phyloP scores from a whole-genome alignment of 352 stramenopile genomes.

The Blastocystis hominis region DNA sequence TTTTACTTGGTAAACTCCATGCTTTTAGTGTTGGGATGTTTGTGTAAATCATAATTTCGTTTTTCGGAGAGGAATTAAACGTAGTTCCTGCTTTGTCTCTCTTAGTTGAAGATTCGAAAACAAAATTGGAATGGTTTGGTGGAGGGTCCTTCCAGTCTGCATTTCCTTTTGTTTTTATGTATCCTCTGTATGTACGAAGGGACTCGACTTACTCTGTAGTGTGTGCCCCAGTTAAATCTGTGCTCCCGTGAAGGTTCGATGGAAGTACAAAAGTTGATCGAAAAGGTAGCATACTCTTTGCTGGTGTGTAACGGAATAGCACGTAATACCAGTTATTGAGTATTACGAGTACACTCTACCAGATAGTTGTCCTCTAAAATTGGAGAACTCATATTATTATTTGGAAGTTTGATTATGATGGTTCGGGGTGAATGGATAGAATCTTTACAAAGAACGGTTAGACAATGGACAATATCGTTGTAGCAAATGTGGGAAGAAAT shows the following conservation, averaged over 20 bases:
- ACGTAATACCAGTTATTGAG: slow-evolving; percentile 40
- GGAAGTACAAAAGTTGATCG: slow-evolving; percentile 36
- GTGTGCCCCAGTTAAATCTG: neutral
- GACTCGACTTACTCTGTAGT: neutral
- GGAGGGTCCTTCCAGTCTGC: neutral
- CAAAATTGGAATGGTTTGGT: neutral
- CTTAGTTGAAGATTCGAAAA: too few relatives aligned
- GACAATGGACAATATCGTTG: slow-evolving; percentile 36
- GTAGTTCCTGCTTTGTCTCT: too few relatives aligned
- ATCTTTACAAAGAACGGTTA: slow-evolving; percentile 37
- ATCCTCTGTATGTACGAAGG: neutral
- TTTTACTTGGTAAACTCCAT: slow-evolving; percentile 2
- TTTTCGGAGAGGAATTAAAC: neutral
- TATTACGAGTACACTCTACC: slow-evolving; percentile 51
- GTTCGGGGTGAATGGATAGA: neutral
- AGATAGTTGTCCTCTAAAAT: neutral
- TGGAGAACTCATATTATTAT: slow-evolving; percentile 40
- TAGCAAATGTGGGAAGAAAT: slow-evolving; percentile 46
- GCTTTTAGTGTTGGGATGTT: neutral
- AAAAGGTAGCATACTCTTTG: neutral
- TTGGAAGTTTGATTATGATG: neutral
- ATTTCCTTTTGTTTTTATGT: neutral
- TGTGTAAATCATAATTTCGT: neutral
- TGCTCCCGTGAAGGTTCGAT: slow-evolving; percentile 41
- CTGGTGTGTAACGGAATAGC: neutral